Percentiles rank a stretch among this genome's conserved stretches.
These are phyloP conservation scores for Hirsutella rhossiliensis DNA, from an alignment of 2,329 filamentous ascomycete species.

Conservation along the genomic window DNA sequence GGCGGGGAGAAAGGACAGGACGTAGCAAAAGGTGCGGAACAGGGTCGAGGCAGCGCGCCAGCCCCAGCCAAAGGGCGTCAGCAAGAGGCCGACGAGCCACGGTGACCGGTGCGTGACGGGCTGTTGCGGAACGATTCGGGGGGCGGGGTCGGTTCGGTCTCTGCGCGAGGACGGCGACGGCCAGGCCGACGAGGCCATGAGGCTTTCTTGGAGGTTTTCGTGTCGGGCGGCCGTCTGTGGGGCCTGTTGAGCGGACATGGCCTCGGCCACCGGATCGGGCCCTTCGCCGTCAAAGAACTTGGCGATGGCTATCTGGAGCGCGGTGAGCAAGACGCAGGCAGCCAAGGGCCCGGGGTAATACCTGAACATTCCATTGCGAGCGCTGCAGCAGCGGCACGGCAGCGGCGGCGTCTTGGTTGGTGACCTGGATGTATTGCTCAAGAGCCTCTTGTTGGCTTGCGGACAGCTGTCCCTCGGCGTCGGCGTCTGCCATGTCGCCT, in stretches of 20 bases:
- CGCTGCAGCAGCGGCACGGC: slow-evolving; percentile 70
- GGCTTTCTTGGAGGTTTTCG: slow-evolving; percentile 60
- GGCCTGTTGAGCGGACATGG: slow-evolving; percentile 50
- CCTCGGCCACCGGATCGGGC: slow-evolving; percentile 69
- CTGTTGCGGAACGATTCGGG: slow-evolving; percentile 70
- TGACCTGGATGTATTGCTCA: slow-evolving; percentile 80
- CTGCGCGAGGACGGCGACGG: slow-evolving; percentile 12
- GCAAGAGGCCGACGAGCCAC: slow-evolving; percentile 63
- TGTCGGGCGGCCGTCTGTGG: slow-evolving; percentile 52
- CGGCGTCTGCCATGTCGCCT: slow-evolving; percentile 19
- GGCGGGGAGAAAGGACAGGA: slow-evolving; percentile 72
- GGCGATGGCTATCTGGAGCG: slow-evolving; percentile 71
- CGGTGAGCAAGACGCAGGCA: not conserved
- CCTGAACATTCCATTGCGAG: slow-evolving; percentile 94
- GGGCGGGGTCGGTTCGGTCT: slow-evolving; percentile 51
- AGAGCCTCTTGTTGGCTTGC: slow-evolving; percentile 70
- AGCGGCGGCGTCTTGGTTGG: slow-evolving; percentile 65
- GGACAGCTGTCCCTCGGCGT: slow-evolving; percentile 53
- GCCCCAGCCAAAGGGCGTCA: slow-evolving; percentile 70
- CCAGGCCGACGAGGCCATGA: slow-evolving; percentile 24
- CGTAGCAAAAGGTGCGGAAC: slow-evolving; percentile 61
- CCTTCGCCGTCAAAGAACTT: slow-evolving; percentile 97
- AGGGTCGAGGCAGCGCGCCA: slow-evolving; percentile 59
- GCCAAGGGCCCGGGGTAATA: slow-evolving; percentile 20
- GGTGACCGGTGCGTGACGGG: slow-evolving; percentile 59